phyloP scores from a whole-genome alignment of 108 stramenopile species.

The Nannochloropsis salina region DNA sequence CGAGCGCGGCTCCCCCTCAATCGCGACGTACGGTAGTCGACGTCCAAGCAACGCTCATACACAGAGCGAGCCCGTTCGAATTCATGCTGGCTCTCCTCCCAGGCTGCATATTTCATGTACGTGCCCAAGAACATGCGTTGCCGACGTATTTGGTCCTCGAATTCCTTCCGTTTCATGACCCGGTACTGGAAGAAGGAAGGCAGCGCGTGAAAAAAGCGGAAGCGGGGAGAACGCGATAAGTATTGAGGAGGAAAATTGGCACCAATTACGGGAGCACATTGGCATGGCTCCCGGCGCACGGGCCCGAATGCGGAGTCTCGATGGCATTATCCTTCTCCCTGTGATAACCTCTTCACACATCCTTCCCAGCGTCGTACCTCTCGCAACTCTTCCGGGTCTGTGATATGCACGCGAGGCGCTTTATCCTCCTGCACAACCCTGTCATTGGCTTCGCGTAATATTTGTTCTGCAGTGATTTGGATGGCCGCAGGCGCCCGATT shows the following conservation, averaged over 20 bases:
- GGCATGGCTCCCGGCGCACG: neutral
- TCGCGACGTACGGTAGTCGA: constrained; percentile 68
- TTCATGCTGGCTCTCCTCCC: constrained; percentile 96
- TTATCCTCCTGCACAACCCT: constrained; percentile 57
- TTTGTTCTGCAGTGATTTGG: constrained; percentile 98
- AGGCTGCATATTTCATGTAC: constrained; percentile 94
- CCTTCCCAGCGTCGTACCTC: constrained; percentile 64
- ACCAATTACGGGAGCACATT: neutral
- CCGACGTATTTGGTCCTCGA: constrained; percentile 85
- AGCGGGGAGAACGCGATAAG: neutral
- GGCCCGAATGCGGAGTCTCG: neutral
- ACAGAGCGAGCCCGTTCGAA: constrained; percentile 89
- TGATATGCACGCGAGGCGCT: constrained; percentile 61
- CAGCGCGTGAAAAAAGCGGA: neutral
- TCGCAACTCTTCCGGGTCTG: constrained; percentile 92
- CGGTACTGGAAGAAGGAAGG: constrained; percentile 25
- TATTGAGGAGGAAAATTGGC: neutral
- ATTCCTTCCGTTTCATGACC: constrained; percentile 32
- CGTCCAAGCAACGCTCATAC: constrained; percentile 95
- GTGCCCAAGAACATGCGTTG: constrained; percentile 87
- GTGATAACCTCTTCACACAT: constrained; percentile 27
- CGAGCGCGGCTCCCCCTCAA: neutral
- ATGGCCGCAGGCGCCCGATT: constrained; percentile 98
- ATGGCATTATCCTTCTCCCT: neutral
- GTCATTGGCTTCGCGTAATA: constrained; percentile 90